A percentile compares a stretch with the other conserved stretches of the same genome.
Evolutionary conservation across 106 monocot species (phyloP).

Genomic region (Triglochin maritima): DNA sequence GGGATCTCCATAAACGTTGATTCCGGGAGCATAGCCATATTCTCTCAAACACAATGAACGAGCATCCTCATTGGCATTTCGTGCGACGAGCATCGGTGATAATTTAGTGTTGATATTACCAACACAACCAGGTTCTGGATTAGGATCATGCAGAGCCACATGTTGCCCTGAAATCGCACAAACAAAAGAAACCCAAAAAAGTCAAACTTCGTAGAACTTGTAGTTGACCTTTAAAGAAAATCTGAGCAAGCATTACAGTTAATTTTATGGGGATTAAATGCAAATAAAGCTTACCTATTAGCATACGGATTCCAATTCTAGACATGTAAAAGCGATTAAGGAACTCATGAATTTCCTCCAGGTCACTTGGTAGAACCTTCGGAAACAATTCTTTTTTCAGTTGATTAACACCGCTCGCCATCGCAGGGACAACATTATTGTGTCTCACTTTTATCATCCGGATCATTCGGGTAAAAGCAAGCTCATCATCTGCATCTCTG

Average conservation of each 20-base stretch:
- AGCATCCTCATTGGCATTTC: slow-evolving; percentile 82
- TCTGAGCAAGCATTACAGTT: not conserved
- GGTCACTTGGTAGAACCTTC: slow-evolving; percentile 1
- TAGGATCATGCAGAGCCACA: slow-evolving; percentile 75
- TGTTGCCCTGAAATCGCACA: slow-evolving; percentile 56
- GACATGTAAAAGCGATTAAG: slow-evolving; percentile 37
- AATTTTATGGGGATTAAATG: not conserved
- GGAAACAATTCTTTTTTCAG: slow-evolving; percentile 16
- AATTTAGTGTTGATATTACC: slow-evolving; percentile 80
- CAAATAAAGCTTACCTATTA: slow-evolving; percentile 53
- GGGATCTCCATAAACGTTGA: slow-evolving; percentile 87
- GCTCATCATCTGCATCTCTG: slow-evolving; percentile 13
- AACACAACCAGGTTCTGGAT: slow-evolving; percentile 60
- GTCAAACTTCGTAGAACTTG: not conserved
- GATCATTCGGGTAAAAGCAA: slow-evolving; percentile 27
- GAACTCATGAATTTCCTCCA: slow-evolving; percentile 22
- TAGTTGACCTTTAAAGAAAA: not conserved
- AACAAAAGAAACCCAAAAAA: not conserved
- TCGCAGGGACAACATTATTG: slow-evolving; percentile 24
- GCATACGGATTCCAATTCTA: slow-evolving; percentile 96
- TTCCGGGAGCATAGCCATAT: slow-evolving; percentile 79
- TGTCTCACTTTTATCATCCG: slow-evolving; percentile 30
- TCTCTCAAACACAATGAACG: slow-evolving; percentile 67
- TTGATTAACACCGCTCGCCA: slow-evolving; percentile 30
- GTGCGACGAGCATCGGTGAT: slow-evolving; percentile 71